These are phyloP conservation scores for Phaeosphaeriaceae sp. DNA, from an alignment of 2,329 filamentous ascomycete species.

Conservation along the genomic window DNA sequence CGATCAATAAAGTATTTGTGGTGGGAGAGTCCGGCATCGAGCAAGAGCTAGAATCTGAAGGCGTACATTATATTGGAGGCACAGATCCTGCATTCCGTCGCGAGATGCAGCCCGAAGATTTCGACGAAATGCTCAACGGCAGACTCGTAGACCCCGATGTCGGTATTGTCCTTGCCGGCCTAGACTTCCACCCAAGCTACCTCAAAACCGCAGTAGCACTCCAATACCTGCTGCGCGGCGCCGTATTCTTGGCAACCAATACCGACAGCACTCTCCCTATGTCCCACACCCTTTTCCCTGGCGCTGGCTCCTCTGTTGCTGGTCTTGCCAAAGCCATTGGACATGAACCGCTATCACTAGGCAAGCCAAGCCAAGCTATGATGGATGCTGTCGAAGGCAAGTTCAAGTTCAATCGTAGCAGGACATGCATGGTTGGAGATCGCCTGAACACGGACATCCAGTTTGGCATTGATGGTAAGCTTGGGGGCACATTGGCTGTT, in stretches of 20 bases:
- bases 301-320: slow-evolving; percentile 81
- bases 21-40: slow-evolving; percentile 92
- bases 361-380: slow-evolving; percentile 98
- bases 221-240: slow-evolving; percentile 84
- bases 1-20: slow-evolving; percentile 92
- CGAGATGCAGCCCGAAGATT: slow-evolving; percentile 80
- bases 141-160: slow-evolving; percentile 87
- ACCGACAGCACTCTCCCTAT: slow-evolving; percentile 88
- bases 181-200: slow-evolving; percentile 96
- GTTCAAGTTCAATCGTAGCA: slow-evolving; percentile 82
- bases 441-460: slow-evolving; percentile 93
- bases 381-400: slow-evolving; percentile 99
- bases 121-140: slow-evolving; percentile 71
- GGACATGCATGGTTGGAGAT: slow-evolving; percentile 96
- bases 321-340: slow-evolving; percentile 71
- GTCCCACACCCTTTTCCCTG: slow-evolving; percentile 83
- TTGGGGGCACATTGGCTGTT: slow-evolving; percentile 90
- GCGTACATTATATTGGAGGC: slow-evolving; percentile 81
- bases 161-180: slow-evolving; percentile 83
- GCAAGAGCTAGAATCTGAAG: slow-evolving; percentile 81
- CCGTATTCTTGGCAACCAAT: slow-evolving; percentile 91
- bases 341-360: slow-evolving; percentile 76
- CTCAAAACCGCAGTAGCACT: slow-evolving; percentile 84
- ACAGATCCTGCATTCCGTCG: slow-evolving; percentile 80
- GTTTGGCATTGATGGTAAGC: slow-evolving; percentile 87